These are phyloP conservation scores for Jaapia argillacea DNA, from an alignment of 768 basidiomycete genomes.

Conservation along the genomic window DNA sequence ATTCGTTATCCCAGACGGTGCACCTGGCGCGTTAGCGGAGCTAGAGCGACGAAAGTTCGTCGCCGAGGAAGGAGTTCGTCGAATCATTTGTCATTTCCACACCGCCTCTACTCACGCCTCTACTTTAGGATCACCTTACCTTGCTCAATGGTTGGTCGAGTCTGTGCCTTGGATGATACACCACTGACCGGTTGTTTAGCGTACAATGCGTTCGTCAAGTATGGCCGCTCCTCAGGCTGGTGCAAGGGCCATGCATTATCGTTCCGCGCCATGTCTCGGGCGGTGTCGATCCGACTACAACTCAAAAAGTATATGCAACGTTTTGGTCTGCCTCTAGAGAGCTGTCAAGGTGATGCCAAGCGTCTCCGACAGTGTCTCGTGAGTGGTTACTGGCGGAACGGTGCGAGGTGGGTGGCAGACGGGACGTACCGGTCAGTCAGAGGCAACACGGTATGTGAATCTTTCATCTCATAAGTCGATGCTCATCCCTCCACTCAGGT, in stretches of 20 bases:
- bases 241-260: constrained; percentile 89
- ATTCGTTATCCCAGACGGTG: constrained; percentile 83
- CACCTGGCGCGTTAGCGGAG: constrained; percentile 79
- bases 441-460: constrained; percentile 61
- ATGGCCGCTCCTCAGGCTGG: constrained; percentile 82
- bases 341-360: constrained; percentile 84
- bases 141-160: constrained; percentile 83
- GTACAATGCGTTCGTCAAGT: constrained; percentile 86
- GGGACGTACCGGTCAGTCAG: constrained; percentile 88
- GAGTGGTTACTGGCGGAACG: constrained; percentile 90
- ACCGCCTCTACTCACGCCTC: too few relatives aligned
- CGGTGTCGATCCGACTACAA: constrained; percentile 90
- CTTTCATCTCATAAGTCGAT: not conserved
- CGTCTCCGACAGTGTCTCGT: constrained; percentile 83
- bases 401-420: constrained; percentile 84
- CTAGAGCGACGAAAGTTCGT: constrained; percentile 94
- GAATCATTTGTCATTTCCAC: constrained; percentile 7
- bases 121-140: constrained; percentile 90
- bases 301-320: constrained; percentile 91
- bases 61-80: constrained; percentile 92
- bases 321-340: constrained; percentile 71
- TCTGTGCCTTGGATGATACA: too few relatives aligned
- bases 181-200: constrained; percentile 32
- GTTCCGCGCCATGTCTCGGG: constrained; percentile 89
- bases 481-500: constrained; percentile 33